These are phyloP conservation scores for Cladorrhinum sp. DNA, from an alignment of 2,329 filamentous ascomycete species.

Conservation along the genomic window DNA sequence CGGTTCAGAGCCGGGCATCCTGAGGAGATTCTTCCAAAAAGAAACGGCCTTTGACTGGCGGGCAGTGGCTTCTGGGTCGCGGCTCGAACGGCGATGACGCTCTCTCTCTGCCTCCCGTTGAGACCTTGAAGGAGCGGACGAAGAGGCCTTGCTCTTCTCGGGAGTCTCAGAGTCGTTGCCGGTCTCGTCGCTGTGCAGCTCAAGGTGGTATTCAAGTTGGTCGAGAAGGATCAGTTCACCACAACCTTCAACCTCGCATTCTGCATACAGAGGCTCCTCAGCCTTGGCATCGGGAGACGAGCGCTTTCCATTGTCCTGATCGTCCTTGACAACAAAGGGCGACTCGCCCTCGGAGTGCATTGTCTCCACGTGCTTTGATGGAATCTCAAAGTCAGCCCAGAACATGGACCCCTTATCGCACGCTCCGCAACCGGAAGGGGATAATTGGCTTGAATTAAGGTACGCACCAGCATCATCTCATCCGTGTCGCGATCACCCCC, in stretches of 20 bases:
- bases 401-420: background rate
- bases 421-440: constrained; percentile 4
- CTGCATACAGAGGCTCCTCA: constrained; percentile 42
- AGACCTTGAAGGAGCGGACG: constrained; percentile 14
- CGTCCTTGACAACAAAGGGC: constrained; percentile 26
- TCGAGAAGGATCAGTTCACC: constrained; percentile 52
- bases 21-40: constrained; percentile 32
- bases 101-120: constrained; percentile 19
- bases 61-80: constrained; percentile 4
- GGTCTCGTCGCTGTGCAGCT: constrained; percentile 55
- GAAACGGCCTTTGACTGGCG: constrained; percentile 28
- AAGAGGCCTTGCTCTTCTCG: background rate
- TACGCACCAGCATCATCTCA: constrained; percentile 36
- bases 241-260: constrained; percentile 57
- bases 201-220: constrained; percentile 57
- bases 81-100: constrained; percentile 16
- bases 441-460: background rate
- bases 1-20: constrained; percentile 25
- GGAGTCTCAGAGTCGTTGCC: constrained; percentile 27
- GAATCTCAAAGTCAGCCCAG: constrained; percentile 1
- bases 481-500: constrained; percentile 30
- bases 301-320: constrained; percentile 17
- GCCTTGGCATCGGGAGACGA: constrained; percentile 17
- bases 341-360: constrained; percentile 29
- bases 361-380: constrained; percentile 31